Percentiles rank a stretch among this genome's conserved stretches.
These are phyloP conservation scores for Diplocarpon rosae DNA, from an alignment of 2,329 filamentous ascomycete species.

Conservation along the genomic window DNA sequence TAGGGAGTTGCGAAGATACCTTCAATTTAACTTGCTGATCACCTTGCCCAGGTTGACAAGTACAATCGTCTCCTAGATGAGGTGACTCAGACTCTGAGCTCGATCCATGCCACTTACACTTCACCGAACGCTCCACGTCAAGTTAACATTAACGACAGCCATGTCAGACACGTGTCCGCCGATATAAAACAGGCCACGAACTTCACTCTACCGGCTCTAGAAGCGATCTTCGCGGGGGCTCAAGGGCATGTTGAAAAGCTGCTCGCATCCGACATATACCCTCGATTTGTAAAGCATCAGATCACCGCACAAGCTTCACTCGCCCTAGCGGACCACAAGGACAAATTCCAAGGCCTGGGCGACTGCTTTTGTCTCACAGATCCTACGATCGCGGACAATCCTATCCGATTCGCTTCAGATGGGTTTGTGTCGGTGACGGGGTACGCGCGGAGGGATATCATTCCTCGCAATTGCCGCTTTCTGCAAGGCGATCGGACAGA, in stretches of 20 bases:
- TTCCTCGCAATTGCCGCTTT: conserved; percentile 39
- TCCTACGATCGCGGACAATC: conserved; percentile 37
- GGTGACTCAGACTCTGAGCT: conserved; percentile 34
- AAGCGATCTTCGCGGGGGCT: conserved; percentile 31
- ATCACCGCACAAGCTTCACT: conserved; percentile 35
- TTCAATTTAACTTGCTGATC: not conserved
- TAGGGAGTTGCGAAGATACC: not conserved
- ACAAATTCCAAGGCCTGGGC: conserved; percentile 41
- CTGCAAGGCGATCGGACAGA: conserved; percentile 39
- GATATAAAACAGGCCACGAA: conserved; percentile 17
- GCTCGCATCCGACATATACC: conserved; percentile 37
- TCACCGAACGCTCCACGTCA: conserved; percentile 24
- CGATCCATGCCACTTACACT: conserved; percentile 35
- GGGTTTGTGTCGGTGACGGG: conserved; percentile 42
- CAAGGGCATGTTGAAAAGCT: conserved; percentile 34
- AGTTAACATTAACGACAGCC: conserved; percentile 18
- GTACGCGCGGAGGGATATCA: conserved; percentile 35
- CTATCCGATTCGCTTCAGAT: conserved; percentile 38
- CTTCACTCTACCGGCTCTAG: conserved; percentile 23
- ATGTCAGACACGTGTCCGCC: conserved; percentile 12
- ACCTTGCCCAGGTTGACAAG: conserved; percentile 30
- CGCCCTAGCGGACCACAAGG: conserved; percentile 33
- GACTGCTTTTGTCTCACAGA: conserved; percentile 49
- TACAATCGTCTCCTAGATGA: conserved; percentile 36
- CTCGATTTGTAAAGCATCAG: conserved; percentile 42